A percentile compares a stretch with the other conserved stretches of the same genome.
phyloP scores from a whole-genome alignment of 2,329 filamentous ascomycete species.

The Pseudogymnoascus destructans region DNA sequence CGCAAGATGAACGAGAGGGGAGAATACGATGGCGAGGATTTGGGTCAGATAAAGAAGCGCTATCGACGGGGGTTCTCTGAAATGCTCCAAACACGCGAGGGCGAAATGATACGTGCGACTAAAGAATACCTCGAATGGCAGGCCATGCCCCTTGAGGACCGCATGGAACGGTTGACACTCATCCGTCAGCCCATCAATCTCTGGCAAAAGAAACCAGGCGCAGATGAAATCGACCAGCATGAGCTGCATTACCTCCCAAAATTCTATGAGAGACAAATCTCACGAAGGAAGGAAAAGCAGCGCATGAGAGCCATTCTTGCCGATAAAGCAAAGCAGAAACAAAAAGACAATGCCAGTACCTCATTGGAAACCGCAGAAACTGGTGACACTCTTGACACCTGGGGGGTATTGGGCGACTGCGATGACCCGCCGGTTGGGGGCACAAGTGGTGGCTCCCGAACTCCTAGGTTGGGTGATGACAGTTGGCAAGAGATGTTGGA shows the following conservation, averaged over 20 bases:
- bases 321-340: neutral
- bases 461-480: neutral
- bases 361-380: neutral
- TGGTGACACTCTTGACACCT: neutral
- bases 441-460: neutral
- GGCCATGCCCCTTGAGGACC: conserved; percentile 3
- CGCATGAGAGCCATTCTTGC: neutral
- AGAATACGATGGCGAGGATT: conserved; percentile 7
- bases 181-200: conserved; percentile 1
- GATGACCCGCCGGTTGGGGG: neutral
- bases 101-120: conserved; percentile 9
- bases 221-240: neutral
- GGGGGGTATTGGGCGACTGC: neutral
- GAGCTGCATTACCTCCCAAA: conserved; percentile 5
- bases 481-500: neutral
- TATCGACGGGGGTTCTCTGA: neutral
- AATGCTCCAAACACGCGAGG: neutral
- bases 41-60: conserved; percentile 5
- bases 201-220: neutral
- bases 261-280: neutral
- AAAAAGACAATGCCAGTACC: neutral
- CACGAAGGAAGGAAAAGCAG: neutral
- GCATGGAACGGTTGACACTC: neutral
- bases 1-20: neutral
- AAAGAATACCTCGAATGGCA: conserved; percentile 6